These are phyloP conservation scores for Kandelia obovata DNA, from an alignment of 345 rosid species.

Conservation along the genomic window DNA sequence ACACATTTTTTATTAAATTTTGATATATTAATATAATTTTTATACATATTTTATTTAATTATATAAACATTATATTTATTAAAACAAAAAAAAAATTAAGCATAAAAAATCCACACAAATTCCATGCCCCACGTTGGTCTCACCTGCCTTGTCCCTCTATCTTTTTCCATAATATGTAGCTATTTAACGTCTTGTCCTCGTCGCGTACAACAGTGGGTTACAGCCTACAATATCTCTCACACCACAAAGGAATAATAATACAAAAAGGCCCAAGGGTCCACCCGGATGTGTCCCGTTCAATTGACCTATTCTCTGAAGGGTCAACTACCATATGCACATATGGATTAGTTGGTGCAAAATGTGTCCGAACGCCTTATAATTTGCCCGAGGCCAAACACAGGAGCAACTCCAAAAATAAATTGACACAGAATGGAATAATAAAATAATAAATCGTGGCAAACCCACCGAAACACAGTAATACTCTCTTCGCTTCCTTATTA, in stretches of 20 bases:
- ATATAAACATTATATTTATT: too few species aligned
- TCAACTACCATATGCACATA: not conserved
- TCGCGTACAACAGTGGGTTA: not conserved
- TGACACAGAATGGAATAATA: not conserved
- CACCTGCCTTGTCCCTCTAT: too few species aligned
- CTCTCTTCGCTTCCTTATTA: constrained; percentile 30
- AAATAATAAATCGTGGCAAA: constrained; percentile 22
- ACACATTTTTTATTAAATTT: too few species aligned
- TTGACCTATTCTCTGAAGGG: not conserved
- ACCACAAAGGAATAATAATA: not conserved
- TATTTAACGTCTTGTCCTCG: not conserved
- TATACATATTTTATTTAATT: too few species aligned
- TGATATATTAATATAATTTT: too few species aligned
- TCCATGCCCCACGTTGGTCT: too few species aligned
- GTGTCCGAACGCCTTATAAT: not conserved
- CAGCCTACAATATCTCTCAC: not conserved
- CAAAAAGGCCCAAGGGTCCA: not conserved
- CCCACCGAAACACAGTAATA: constrained; percentile 28
- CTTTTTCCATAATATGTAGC: too few species aligned
- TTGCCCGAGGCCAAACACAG: not conserved
- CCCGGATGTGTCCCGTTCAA: not conserved
- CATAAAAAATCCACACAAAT: too few species aligned
- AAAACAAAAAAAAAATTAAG: too few species aligned
- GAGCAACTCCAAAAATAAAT: constrained; percentile 10
- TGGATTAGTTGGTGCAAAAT: not conserved